Base-by-base conservation (phyloP, 805 yeast genomes). In the Metschnikowia rubicola region DNA sequence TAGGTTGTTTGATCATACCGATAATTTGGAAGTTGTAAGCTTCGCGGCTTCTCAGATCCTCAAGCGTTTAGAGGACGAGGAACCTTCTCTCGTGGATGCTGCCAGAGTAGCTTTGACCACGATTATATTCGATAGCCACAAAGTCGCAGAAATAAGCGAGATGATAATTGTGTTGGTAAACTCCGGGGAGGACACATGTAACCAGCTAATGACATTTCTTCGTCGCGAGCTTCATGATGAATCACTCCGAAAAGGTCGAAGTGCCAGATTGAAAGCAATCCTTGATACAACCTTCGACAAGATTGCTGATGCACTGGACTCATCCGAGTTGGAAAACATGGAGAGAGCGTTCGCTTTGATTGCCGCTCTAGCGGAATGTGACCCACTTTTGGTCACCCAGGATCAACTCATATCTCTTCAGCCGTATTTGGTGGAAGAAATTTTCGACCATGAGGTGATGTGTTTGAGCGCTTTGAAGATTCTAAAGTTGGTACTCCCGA, bases 351-450 rank as follows among this genome's bases (percentile, higher is more conserved):
- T 81, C 58, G 78, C 76, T 3, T 57, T 87, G 4, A 56, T 87
- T n/a, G 71, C 88, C 0, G 65, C 76, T 1, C 66, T 87, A 37
- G 80, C 83, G 0, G 77, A 74, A 39, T 73, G 80, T 46, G 77
- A 78, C 42, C 74, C 77, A 0, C 58, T 69, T 1, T 70, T 86
- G 35, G 71, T 88, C 19, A 68, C 75, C 0, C 91, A 84, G 53
- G 86, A 85, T 43, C 89, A 86, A 51, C 69, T 89, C 21, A 63
- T 78, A 3, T 67, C 84, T 0, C 61, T 89, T n/a, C 83, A 81
- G 56, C 86, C 89, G 0, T 83, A 76, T 58, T 59, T 89, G 43
- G 63, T 79, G 0, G 78, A 79, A 30, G 84, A 79, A 15, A 47
- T 61, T 2, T 60, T 66, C 2, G 64, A 73, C 2, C 71, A 73